Base-by-base conservation (phyloP, 2,329 filamentous ascomycete genomes). In the Trichoderma atroviride region DNA sequence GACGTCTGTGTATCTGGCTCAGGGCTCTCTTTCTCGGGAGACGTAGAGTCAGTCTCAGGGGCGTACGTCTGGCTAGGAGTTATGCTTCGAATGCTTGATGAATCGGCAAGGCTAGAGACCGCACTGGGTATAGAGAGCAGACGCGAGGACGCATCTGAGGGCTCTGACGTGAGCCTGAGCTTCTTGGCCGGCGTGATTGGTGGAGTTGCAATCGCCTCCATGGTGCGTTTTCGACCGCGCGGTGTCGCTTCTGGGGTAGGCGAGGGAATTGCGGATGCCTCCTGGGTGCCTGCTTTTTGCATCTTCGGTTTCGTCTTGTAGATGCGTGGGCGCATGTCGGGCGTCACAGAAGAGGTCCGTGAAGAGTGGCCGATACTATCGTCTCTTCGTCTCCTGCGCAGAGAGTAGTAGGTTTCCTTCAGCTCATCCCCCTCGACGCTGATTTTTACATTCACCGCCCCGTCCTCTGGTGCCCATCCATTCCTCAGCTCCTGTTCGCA, bases 401-500 rank as follows among this genome's bases (percentile, higher is more conserved):
- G 77, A 3, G 85, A 86, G 72, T 90, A 90, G 1, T 90, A 90
- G 1, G 82, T 83, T 53, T 85, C 84, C 0, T 76, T 69, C 6
- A 73, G 74, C 24, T 76, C 73, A 7, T 84, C 82, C 55, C 86
- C 83, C 74, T 91, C 87, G 31, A 91, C 84, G 74, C 83, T 86
- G 71, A 77, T 82, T 74, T 80, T 83, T 29, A 87, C 80, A 1
- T 80, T 80, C 3, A 81, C 77, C 16, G 82, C 82, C 0, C 80
- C 83, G 4, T 84, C 83, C 16, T 81, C 82, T 0, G 83, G 86
- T 47, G 88, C 86, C 96, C 96, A 99, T 1, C 96, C 96, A 77
- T 97, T 98, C 65, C 86, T 85, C 69, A 88, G 82, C 3, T 85
- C 83, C 27, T 86, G 84, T 80, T 99, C 96, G 78, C 96, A 99